Conservation (phyloP, 805 yeast species). For the Naumovozyma baii region DNA sequence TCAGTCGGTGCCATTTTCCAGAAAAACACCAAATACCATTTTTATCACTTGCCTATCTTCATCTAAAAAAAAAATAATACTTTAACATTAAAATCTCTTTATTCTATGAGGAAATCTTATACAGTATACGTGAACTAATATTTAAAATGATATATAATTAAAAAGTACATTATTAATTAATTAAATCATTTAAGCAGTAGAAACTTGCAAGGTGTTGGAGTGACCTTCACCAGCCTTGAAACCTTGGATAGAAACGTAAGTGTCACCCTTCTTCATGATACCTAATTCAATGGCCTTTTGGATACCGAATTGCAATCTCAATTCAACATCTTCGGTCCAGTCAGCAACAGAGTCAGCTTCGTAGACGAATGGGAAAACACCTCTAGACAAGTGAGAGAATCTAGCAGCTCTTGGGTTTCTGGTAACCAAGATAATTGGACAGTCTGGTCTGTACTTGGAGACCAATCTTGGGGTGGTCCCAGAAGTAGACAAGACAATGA, state of each 20-base stretch:
- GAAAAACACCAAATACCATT: too few species aligned
- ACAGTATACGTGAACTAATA: neutral
- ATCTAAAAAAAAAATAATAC: too few species aligned
- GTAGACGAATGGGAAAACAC: conserved; percentile 95
- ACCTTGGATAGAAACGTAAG: conserved; percentile 93
- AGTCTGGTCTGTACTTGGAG: conserved; percentile 94
- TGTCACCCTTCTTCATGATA: conserved; percentile 77
- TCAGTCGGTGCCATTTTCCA: too few species aligned
- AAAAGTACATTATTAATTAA: neutral
- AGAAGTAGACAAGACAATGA: conserved; percentile 88
- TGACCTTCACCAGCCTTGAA: conserved; percentile 98
- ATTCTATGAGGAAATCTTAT: neutral
- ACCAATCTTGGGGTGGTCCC: conserved; percentile 94
- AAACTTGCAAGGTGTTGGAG: conserved; percentile 94
- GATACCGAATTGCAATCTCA: conserved; percentile 88
- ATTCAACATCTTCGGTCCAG: conserved; percentile 96
- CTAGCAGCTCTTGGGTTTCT: conserved; percentile 91
- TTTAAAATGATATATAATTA: neutral
- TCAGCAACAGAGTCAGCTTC: conserved; percentile 46
- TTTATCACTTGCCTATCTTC: too few species aligned
- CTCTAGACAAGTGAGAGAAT: conserved; percentile 93
- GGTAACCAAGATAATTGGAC: conserved; percentile 96
- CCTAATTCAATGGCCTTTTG: conserved; percentile 81
- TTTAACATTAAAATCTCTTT: neutral
- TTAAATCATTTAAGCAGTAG: conserved; percentile 46